These are phyloP conservation scores for Pilaira anomala DNA, from an alignment of 192 early-diverging fungal genomes.

Conservation along the genomic window DNA sequence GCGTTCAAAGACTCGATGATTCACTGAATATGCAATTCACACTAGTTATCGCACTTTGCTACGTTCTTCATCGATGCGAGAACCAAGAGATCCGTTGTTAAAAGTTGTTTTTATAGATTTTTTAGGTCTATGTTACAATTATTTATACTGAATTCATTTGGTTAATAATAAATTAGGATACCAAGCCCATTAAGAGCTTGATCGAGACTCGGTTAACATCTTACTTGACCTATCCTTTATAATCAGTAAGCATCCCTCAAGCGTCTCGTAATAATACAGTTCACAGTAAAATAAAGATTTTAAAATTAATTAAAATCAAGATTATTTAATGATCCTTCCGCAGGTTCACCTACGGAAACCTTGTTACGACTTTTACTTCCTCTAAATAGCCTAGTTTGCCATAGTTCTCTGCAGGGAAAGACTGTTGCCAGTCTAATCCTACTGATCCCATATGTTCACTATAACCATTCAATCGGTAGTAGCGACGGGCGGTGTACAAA, in stretches of 20 bases:
- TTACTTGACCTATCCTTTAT: no score
- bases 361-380: slow-evolving; percentile 88
- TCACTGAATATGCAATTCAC: slow-evolving; percentile 10
- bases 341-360: slow-evolving; percentile 78
- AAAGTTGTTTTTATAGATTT: slow-evolving; percentile 6
- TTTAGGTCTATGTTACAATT: neutral
- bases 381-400: slow-evolving; percentile 86
- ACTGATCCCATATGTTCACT: slow-evolving; percentile 73
- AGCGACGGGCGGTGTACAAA: slow-evolving; percentile 77
- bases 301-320: neutral
- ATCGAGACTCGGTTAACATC: no score
- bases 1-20: slow-evolving; percentile 12
- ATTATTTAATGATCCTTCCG: slow-evolving; percentile 59
- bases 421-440: slow-evolving; percentile 47
- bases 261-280: neutral
- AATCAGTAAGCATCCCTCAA: neutral
- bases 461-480: slow-evolving; percentile 82
- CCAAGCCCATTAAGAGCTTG: no score
- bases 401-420: slow-evolving; percentile 52
- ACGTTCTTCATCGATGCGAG: slow-evolving; percentile 13
- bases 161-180: no score
- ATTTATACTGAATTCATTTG: no score
- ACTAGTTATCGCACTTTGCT: slow-evolving; percentile 11
- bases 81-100: slow-evolving; percentile 9
- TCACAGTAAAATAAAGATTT: slow-evolving; percentile 1